Evolutionary conservation across 768 basidiomycete species (phyloP), one percentile per base, ranked within the genome.

Genomic region (Termitomyces sp.): DNA sequence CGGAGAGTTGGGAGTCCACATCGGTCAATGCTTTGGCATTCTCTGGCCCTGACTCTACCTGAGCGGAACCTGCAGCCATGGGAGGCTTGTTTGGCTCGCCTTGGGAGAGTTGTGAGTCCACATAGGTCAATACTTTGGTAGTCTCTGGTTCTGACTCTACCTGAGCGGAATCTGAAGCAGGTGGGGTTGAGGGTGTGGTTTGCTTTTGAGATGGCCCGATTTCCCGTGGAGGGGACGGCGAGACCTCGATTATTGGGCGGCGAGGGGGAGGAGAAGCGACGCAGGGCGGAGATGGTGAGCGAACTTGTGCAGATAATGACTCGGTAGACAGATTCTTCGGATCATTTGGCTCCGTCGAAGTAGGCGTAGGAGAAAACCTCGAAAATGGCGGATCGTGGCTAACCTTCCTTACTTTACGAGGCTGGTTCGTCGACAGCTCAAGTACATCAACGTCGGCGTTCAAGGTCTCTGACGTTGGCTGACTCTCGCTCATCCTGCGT

Each of bases 401-500:
- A 15, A 61, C 47, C 54, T 62, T 66, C 49, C 61, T 58, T 18
- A 58, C 48, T 50, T 63, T 66, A n/a, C 15, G 24, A 34, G 63
- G 52, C 41, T 41, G 49, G 31, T 60, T 55, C 15, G 50, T 41
- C 24, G 54, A 37, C 27, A 15, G 22, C 7, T 57, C 42, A 18
- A 52, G 42, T 30, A 34, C 58, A 36, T 56, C 59, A 6, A 16
- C 52, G 2, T 48, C 31, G 34, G 59, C 54, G 8, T 58, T 24
- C 30, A 62, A 33, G 41, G 58, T 52, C 12, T 39, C 44, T 3
- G 24, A 31, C 13, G 5, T 16, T 18, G 59, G 50, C 22, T 54
- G 50, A n/a, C 50, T 37, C 16, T 24, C 27, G 22, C 24, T 58
- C 20, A 22, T 27, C 33, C 30, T 45, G 42, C 54, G 48, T 24